Evolutionary conservation across 2,329 filamentous ascomycete species (phyloP), one percentile per base, ranked within the genome.

Genomic region (Fusarium nelsonii): DNA sequence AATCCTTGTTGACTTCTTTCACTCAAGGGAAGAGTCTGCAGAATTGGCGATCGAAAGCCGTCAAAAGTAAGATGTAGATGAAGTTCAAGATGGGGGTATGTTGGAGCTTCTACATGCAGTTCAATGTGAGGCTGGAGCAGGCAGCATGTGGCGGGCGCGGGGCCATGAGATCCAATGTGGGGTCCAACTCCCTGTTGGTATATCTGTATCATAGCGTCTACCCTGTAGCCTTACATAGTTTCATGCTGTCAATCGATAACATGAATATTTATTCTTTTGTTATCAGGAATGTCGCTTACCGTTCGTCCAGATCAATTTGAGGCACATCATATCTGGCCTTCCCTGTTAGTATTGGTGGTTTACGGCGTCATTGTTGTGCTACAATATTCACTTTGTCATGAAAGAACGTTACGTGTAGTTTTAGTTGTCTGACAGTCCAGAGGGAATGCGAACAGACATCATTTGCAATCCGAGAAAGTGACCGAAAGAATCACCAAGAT

Each of bases 51-150:
- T 49, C 33, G 33, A 36, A 44, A 50, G 50, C 40, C 49, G 56
- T 43, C 52, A 32, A 51, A 23, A 60, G 28, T 58, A 30, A 40
- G 51, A 43, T 45, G 28, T 45, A 26, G 41, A 50, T 69, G 41
- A 39, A 66, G 62, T 50, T 51, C 18, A 14, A 64, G 57, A 63
- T 60, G 50, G 45, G 45, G 49, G 60, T 44, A 58, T n/a, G 41
- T 58, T 50, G 43, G 59, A 58, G 58, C 65, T 67, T 32, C 41
- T 39, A 20, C 48, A 45, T 54, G 39, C 55, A 65, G 44, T 63
- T 71, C 46, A 51, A 67, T 37, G 45, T 74, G 67, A 74, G 73
- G 71, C 69, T 74, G 65, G 69, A 66, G 61, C 62, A 71, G 69
- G 63, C 71, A 66, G 68, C 50, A 36, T 73, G 61, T 73, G 72